Percentiles rank a stretch among this genome's conserved stretches.
Conservation (phyloP, 768 basidiomycete genomes). For the Favolaschia claudopus region DNA sequence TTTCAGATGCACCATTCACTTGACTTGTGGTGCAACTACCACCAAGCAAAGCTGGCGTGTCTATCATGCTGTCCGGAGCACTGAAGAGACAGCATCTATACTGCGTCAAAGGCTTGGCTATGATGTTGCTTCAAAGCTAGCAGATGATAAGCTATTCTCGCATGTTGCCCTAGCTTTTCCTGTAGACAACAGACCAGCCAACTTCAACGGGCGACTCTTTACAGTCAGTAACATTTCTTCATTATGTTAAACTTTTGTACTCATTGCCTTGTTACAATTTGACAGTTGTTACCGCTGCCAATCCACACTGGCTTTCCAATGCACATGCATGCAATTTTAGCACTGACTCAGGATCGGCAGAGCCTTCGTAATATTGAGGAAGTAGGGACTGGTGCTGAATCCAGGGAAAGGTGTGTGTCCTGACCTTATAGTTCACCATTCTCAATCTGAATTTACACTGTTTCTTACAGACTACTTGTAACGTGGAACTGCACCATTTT, state of each 20-base stretch:
- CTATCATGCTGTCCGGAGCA: slow-evolving; percentile 23
- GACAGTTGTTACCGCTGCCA: slow-evolving; percentile 42
- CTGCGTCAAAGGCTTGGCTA: slow-evolving; percentile 24
- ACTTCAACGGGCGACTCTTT: slow-evolving; percentile 36
- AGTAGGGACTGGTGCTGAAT: slow-evolving; percentile 21
- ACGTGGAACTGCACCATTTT: slow-evolving; percentile 31
- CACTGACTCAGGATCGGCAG: slow-evolving; percentile 40
- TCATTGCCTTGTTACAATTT: too few relatives aligned
- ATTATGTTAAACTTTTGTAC: too few relatives aligned
- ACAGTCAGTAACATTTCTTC: too few relatives aligned
- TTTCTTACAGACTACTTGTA: slow-evolving; percentile 24
- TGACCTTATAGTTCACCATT: neutral
- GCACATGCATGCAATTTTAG: slow-evolving; percentile 41
- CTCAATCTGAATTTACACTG: neutral
- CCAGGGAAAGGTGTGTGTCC: slow-evolving; percentile 31
- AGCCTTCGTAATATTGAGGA: slow-evolving; percentile 40
- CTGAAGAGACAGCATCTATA: slow-evolving; percentile 12
- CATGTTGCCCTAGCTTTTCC: slow-evolving; percentile 37
- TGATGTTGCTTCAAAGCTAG: slow-evolving; percentile 24
- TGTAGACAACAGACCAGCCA: neutral
- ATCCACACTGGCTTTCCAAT: slow-evolving; percentile 38
- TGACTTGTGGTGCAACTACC: neutral
- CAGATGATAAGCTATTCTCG: slow-evolving; percentile 37
- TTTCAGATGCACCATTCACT: slow-evolving; percentile 21
- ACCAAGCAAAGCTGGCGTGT: slow-evolving; percentile 28